These are phyloP conservation scores for Pigoraptor vietnamica DNA, from an alignment of 78 protist genomes.

Conservation along the genomic window DNA sequence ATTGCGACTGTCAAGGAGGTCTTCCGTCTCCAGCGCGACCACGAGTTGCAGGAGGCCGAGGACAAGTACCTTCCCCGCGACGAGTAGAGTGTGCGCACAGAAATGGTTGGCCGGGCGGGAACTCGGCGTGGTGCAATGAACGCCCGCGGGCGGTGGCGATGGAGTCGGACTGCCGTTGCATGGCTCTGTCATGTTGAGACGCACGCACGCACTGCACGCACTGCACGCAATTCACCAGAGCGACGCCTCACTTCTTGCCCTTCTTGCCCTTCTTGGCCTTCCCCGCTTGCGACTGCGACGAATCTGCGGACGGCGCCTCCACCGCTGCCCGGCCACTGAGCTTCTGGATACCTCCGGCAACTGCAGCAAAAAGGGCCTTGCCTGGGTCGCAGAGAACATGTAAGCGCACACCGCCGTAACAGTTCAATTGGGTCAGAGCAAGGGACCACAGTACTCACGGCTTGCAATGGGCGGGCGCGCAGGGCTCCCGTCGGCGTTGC, in stretches of 20 bases:
- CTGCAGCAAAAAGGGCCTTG: neutral
- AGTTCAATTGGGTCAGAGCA: no score
- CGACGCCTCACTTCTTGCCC: neutral
- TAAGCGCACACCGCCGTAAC: no score
- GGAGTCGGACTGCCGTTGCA: no score
- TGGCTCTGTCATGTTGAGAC: no score
- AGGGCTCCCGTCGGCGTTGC: neutral
- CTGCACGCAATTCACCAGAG: neutral
- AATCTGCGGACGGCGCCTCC: neutral
- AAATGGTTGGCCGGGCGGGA: no score
- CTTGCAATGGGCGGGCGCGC: neutral
- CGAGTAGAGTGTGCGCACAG: neutral
- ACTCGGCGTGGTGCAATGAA: no score
- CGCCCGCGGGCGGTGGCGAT: no score
- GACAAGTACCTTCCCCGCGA: slow-evolving; percentile 38
- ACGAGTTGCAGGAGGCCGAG: slow-evolving; percentile 37
- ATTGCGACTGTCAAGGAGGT: slow-evolving; percentile 55
- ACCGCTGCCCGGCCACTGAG: neutral
- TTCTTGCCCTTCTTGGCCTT: neutral
- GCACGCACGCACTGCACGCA: neutral
- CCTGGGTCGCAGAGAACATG: neutral
- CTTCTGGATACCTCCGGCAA: neutral
- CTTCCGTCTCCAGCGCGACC: slow-evolving; percentile 25
- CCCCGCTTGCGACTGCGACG: neutral
- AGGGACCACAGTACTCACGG: neutral